Evolutionary conservation across 495 filamentous ascomycete genomes (phyloP).

Genomic region (Hyphodiscus hymeniophilus): DNA sequence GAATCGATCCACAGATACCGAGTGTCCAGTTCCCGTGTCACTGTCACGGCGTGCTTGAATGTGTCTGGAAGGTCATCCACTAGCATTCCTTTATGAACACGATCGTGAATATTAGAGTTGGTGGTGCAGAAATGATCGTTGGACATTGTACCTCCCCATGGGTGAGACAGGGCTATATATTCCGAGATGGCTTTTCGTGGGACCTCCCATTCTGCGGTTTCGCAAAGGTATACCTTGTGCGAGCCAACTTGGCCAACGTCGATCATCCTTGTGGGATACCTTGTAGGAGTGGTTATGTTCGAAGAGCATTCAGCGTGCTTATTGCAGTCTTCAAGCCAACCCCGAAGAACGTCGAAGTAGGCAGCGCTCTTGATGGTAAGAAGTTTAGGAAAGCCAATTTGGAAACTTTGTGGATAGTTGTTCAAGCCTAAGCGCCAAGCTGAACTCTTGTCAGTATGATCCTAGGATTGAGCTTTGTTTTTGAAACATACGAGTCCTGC

Average conservation of each 20-base stretch:
- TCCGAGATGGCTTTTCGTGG: too few relatives aligned
- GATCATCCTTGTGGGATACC: conserved; percentile 1
- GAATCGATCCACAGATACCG: conserved; percentile 16
- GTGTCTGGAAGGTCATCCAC: conserved; percentile 2
- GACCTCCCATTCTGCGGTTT: background rate
- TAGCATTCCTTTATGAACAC: conserved; percentile 7
- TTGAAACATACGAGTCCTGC: too few relatives aligned
- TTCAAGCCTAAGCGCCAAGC: too few relatives aligned
- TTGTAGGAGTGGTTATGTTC: background rate
- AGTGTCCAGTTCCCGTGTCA: conserved; percentile 10
- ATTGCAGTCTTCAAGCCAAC: background rate
- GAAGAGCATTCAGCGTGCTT: background rate
- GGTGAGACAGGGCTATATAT: conserved; percentile 18
- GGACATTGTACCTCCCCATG: conserved; percentile 5
- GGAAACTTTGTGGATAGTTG: too few relatives aligned
- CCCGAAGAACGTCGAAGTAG: conserved; percentile 13
- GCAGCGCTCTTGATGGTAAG: conserved; percentile 3
- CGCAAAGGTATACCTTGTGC: background rate
- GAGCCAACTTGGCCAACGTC: too few relatives aligned
- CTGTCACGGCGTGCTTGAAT: conserved; percentile 16
- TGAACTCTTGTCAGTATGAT: too few relatives aligned
- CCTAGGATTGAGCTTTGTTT: too few relatives aligned
- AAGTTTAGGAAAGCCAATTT: conserved; percentile 16
- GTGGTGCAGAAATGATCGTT: background rate
- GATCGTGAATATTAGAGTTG: background rate